Percentiles rank a stretch among this genome's conserved stretches.
These are phyloP conservation scores for Botryosphaeria agaves DNA, from an alignment of 2,329 filamentous ascomycete species.

Conservation along the genomic window DNA sequence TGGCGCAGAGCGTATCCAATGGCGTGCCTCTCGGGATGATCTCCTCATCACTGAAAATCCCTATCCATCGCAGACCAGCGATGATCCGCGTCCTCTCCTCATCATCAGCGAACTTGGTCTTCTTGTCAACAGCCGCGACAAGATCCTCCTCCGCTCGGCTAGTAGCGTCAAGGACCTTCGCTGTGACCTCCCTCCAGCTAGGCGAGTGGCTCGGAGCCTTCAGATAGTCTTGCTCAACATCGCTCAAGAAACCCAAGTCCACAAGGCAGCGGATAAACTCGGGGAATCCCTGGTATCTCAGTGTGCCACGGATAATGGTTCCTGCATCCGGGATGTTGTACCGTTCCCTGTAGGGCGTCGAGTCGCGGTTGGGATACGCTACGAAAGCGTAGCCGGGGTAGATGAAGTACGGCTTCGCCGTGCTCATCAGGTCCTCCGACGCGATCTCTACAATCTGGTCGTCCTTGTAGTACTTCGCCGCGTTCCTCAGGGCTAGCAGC, in stretches of 20 bases:
- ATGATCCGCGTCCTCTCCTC: constrained; percentile 56
- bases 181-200: constrained; percentile 71
- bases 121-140: constrained; percentile 52
- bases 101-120: constrained; percentile 51
- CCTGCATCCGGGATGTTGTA: constrained; percentile 86
- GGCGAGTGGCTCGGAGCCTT: constrained; percentile 22
- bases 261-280: constrained; percentile 78
- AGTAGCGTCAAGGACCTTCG: constrained; percentile 54
- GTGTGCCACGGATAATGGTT: constrained; percentile 69
- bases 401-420: constrained; percentile 79
- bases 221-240: constrained; percentile 47
- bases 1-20: constrained; percentile 83
- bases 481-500: constrained; percentile 69
- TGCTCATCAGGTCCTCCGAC: constrained; percentile 60
- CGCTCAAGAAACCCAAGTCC: constrained; percentile 74
- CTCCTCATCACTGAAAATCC: constrained; percentile 47
- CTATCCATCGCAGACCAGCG: constrained; percentile 55
- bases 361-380: constrained; percentile 87
- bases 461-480: constrained; percentile 67
- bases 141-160: constrained; percentile 54
- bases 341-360: constrained; percentile 68
- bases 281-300: constrained; percentile 80
- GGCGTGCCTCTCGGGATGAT: constrained; percentile 62
- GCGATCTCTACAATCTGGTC: constrained; percentile 44
- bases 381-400: constrained; percentile 82